Evolutionary conservation across 495 filamentous ascomycete genomes (phyloP).

Genomic region (Hypomontagnella monticulosa): DNA sequence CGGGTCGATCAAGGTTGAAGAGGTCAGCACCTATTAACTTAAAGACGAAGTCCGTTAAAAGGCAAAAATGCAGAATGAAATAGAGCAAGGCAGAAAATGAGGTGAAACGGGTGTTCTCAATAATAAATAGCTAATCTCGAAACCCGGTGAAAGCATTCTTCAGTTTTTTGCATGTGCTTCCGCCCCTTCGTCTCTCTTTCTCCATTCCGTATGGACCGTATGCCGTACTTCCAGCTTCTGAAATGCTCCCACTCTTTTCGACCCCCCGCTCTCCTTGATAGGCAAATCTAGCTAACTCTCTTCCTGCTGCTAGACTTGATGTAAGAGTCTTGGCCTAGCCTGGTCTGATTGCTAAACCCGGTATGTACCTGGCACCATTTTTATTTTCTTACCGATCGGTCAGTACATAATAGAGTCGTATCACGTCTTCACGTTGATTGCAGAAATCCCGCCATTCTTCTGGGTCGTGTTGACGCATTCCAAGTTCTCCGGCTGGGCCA

Average conservation of each 20-base stretch:
- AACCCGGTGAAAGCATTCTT: slow-evolving; percentile 13
- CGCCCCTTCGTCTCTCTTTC: background rate
- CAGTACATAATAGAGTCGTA: slow-evolving; percentile 23
- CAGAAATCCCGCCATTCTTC: slow-evolving; percentile 26
- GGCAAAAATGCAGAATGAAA: slow-evolving; percentile 27
- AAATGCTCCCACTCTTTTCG: background rate
- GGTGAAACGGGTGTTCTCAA: slow-evolving; percentile 21
- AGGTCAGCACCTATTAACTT: slow-evolving; percentile 31
- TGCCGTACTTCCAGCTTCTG: background rate
- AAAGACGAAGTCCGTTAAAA: slow-evolving; percentile 31
- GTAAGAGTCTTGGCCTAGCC: background rate
- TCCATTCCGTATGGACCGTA: background rate
- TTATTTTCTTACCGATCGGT: slow-evolving; percentile 3
- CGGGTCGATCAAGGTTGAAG: slow-evolving; percentile 33
- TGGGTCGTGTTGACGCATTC: slow-evolving; percentile 38
- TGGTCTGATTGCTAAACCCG: slow-evolving; percentile 5
- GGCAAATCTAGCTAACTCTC: background rate
- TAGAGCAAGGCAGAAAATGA: slow-evolving; percentile 32
- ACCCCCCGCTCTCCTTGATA: background rate
- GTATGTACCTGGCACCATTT: slow-evolving; percentile 21
- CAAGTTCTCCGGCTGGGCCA: slow-evolving; percentile 21
- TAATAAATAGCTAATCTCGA: slow-evolving; percentile 35
- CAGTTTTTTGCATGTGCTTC: slow-evolving; percentile 44
- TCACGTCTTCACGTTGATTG: slow-evolving; percentile 29
- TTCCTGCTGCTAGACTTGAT: background rate